Evolutionary conservation across 1,139 yeast genomes (phyloP).

Genomic region (Eremothecium cymbalariae): DNA sequence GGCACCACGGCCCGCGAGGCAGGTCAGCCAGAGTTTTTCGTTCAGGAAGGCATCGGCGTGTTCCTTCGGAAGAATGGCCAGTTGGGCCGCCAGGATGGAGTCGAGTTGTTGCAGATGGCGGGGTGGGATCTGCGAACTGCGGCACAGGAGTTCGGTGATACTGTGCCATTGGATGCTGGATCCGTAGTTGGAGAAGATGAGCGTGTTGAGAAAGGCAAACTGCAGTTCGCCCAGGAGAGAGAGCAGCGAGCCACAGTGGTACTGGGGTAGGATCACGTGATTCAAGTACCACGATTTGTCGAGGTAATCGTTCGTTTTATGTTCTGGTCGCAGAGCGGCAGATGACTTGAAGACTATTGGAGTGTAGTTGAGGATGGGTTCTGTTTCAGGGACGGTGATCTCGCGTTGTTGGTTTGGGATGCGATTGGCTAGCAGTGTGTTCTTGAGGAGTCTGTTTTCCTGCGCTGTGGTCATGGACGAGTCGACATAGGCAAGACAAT

Average conservation of each 20-base stretch:
- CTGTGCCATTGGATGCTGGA: conserved; percentile 41
- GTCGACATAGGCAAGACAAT: conserved; percentile 21
- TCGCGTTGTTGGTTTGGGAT: conserved; percentile 28
- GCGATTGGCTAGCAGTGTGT: conserved; percentile 23
- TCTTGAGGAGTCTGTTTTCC: conserved; percentile 33
- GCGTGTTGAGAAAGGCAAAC: conserved; percentile 32
- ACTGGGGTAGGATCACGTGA: conserved; percentile 22
- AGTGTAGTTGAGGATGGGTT: conserved; percentile 32
- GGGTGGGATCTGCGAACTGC: conserved; percentile 23
- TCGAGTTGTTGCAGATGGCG: conserved; percentile 26
- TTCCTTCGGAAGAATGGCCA: conserved; percentile 34
- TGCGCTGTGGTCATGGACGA: conserved; percentile 37
- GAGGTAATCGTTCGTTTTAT: conserved; percentile 34
- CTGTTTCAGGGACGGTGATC: conserved; percentile 30
- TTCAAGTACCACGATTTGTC: conserved; percentile 41
- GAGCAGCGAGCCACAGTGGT: conserved; percentile 19
- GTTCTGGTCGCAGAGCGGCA: conserved; percentile 31
- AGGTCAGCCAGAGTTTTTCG: conserved; percentile 15
- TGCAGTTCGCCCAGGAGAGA: conserved; percentile 38
- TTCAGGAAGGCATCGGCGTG: conserved; percentile 34
- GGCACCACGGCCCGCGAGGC: conserved; percentile 10
- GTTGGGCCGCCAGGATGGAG: conserved; percentile 27
- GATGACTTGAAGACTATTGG: conserved; percentile 33
- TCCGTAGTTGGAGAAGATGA: conserved; percentile 39
- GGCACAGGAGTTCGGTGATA: conserved; percentile 32